These are phyloP conservation scores for Nannochloropsis salina DNA, from an alignment of 108 stramenopile genomes.

Conservation along the genomic window DNA sequence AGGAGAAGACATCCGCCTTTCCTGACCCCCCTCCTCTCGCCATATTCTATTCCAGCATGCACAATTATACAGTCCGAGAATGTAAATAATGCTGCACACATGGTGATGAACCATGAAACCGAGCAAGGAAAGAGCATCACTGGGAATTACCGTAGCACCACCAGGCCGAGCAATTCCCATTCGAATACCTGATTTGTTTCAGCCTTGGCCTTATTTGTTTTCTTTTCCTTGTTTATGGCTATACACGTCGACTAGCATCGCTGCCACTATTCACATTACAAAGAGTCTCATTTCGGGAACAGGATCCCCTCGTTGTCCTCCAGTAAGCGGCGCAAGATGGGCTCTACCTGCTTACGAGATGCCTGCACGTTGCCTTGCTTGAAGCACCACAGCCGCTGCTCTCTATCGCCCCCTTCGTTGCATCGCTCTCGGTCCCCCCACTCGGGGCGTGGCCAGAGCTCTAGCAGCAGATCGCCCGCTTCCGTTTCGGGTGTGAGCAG, in stretches of 20 bases:
- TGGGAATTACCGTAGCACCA: too few relatives aligned
- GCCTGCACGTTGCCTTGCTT: not conserved
- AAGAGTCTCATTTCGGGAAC: not conserved
- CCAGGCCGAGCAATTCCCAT: too few relatives aligned
- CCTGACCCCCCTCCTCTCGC: too few relatives aligned
- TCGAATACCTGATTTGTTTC: not conserved
- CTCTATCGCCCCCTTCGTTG: not conserved
- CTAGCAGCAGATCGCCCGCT: not conserved
- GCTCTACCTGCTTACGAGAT: not conserved
- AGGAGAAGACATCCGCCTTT: too few relatives aligned
- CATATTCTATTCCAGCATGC: too few relatives aligned
- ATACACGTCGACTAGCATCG: not conserved
- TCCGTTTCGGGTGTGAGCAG: constrained; percentile 6
- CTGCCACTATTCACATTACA: not conserved
- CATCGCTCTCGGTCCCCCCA: not conserved
- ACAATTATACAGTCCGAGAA: too few relatives aligned
- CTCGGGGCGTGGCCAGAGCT: not conserved
- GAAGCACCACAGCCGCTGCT: not conserved
- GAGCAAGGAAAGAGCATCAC: too few relatives aligned
- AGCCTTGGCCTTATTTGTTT: not conserved
- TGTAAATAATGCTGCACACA: too few relatives aligned
- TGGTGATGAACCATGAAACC: too few relatives aligned
- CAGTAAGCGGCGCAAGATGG: not conserved
- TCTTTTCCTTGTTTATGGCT: not conserved
- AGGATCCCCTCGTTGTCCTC: not conserved